These are phyloP conservation scores for Solanum medicagineum DNA, from an alignment of 257 asterid genomes.

Conservation along the genomic window DNA sequence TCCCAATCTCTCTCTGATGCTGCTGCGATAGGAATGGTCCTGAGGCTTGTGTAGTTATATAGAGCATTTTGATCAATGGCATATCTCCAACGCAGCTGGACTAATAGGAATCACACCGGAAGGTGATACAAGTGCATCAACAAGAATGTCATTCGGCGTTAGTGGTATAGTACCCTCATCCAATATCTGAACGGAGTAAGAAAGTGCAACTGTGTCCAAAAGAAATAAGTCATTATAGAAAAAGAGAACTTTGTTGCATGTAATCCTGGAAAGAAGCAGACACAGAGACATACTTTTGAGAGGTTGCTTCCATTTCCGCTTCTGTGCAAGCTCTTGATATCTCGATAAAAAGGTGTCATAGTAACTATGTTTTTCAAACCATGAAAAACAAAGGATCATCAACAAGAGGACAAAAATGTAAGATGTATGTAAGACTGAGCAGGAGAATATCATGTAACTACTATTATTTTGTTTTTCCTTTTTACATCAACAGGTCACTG, in stretches of 20 bases:
- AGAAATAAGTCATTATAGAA: neutral
- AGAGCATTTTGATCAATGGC: neutral
- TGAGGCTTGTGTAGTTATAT: neutral
- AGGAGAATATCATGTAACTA: neutral
- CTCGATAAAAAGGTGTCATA: constrained; percentile 67
- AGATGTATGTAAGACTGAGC: neutral
- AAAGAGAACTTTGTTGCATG: neutral
- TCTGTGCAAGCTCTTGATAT: constrained; percentile 56
- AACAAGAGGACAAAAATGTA: neutral
- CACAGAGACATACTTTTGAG: constrained; percentile 31
- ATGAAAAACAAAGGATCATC: neutral
- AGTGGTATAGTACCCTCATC: constrained; percentile 68
- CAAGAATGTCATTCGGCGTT: constrained; percentile 55
- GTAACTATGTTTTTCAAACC: constrained; percentile 32
- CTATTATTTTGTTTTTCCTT: neutral
- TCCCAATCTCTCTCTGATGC: neutral
- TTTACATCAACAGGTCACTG: neutral
- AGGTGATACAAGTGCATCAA: constrained; percentile 71
- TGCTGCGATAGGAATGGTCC: neutral
- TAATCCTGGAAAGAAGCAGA: neutral
- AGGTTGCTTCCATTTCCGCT: constrained; percentile 76
- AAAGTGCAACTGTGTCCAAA: constrained; percentile 52
- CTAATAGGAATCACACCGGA: constrained; percentile 67
- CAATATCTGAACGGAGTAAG: constrained; percentile 69
- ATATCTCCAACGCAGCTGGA: constrained; percentile 30